phyloP scores from a whole-genome alignment of 805 yeast genomes.

The Ogataea trehaloabstinens region DNA sequence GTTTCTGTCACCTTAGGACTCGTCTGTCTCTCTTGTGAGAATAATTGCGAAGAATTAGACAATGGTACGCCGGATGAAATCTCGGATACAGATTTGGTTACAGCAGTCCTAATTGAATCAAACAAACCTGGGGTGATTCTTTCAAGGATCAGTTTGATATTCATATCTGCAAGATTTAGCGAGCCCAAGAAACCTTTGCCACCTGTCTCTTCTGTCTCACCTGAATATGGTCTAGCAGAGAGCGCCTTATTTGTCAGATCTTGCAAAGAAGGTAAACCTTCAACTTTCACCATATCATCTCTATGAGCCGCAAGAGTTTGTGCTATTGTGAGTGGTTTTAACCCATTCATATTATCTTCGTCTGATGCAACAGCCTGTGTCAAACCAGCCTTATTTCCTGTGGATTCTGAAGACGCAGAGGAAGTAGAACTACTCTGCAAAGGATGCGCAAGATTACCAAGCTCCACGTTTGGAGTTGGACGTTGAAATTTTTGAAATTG shows the following conservation, averaged over 20 bases:
- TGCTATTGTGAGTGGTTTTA: constrained; percentile 49
- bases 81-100: constrained; percentile 12
- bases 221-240: not conserved
- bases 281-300: constrained; percentile 35
- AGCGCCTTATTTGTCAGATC: not conserved
- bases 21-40: not conserved
- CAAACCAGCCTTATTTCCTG: not conserved
- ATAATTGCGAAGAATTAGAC: constrained; percentile 1
- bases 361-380: not conserved
- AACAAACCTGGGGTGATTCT: constrained; percentile 13
- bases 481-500: constrained; percentile 21
- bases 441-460: constrained; percentile 1
- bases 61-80: constrained; percentile 1
- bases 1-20: constrained; percentile 3
- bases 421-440: constrained; percentile 5
- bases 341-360: not conserved
- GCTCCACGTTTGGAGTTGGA: constrained; percentile 10
- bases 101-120: constrained; percentile 14
- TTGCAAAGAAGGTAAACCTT: not conserved
- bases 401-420: not conserved
- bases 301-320: constrained; percentile 58
- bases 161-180: constrained; percentile 10
- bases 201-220: not conserved
- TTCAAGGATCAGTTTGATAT: constrained; percentile 9
- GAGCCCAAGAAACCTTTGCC: constrained; percentile 3